A percentile compares a stretch with the other conserved stretches of the same genome.
Evolutionary conservation across 371 early-diverging fungal species (phyloP).

Genomic region (Mortierella sp.): DNA sequence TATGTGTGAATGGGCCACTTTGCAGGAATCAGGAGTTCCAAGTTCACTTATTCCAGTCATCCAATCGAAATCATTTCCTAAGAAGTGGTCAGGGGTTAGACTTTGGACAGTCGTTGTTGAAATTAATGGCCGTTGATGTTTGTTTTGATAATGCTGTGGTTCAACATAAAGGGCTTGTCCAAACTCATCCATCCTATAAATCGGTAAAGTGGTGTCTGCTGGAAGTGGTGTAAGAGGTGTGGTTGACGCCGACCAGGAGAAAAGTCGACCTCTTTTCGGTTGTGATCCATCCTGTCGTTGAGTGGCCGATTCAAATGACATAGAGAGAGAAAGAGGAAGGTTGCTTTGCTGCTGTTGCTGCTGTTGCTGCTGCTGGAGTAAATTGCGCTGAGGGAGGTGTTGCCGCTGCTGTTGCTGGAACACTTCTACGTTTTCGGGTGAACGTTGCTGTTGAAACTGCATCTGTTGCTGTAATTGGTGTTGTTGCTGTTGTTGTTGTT

Average conservation of each 20-base stretch:
- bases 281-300: slow-evolving; percentile 8
- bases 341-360: slow-evolving; percentile 23
- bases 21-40: slow-evolving; percentile 9
- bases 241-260: slow-evolving; percentile 18
- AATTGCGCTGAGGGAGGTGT: not conserved
- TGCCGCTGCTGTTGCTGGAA: slow-evolving; percentile 3
- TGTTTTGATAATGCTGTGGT: slow-evolving; percentile 18
- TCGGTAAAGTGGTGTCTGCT: slow-evolving; percentile 11
- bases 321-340: slow-evolving; percentile 24
- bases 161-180: slow-evolving; percentile 20
- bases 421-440: not conserved
- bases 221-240: slow-evolving; percentile 30
- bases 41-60: slow-evolving; percentile 21
- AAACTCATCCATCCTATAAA: slow-evolving; percentile 9
- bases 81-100: slow-evolving; percentile 30
- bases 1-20: slow-evolving; percentile 8
- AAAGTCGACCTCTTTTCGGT: slow-evolving; percentile 24
- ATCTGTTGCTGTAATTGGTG: slow-evolving; percentile 13
- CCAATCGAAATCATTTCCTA: slow-evolving; percentile 30
- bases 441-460: slow-evolving; percentile 11
- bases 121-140: slow-evolving; percentile 8
- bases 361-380: slow-evolving; percentile 17
- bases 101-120: slow-evolving; percentile 26
- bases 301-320: slow-evolving; percentile 9
- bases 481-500: slow-evolving; percentile 7